Conservation (phyloP, 306 rosid genomes). For the Comarum palustre region DNA sequence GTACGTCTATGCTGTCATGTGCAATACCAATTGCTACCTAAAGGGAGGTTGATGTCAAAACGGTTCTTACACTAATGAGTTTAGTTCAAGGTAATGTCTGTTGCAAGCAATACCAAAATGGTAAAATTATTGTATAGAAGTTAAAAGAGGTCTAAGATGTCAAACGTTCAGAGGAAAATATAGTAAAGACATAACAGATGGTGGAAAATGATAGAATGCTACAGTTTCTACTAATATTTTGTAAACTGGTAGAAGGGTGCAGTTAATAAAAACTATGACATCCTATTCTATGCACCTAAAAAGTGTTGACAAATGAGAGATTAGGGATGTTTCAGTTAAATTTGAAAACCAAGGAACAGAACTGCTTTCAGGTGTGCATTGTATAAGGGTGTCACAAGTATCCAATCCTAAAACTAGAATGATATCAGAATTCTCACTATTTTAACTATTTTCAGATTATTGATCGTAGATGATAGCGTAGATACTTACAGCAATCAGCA, state of each 20-base stretch:
- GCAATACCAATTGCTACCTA: neutral
- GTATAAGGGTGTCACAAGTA: no score
- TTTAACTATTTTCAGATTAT: neutral
- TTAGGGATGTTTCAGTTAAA: no score
- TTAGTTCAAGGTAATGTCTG: neutral
- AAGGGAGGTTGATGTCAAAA: neutral
- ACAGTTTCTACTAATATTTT: neutral
- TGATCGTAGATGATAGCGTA: neutral
- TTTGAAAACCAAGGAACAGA: no score
- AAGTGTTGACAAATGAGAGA: no score
- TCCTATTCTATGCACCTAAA: no score
- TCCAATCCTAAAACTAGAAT: no score
- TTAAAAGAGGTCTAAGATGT: neutral
- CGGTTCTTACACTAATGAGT: neutral
- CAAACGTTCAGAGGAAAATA: neutral
- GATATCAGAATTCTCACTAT: no score
- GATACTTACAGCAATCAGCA: neutral
- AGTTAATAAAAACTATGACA: neutral
- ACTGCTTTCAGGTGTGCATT: no score
- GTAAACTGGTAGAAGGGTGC: neutral
- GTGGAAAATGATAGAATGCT: neutral
- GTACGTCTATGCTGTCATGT: neutral
- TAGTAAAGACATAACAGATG: neutral
- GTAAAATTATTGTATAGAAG: neutral
- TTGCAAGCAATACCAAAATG: neutral